Evolutionary conservation across 208 protist species (phyloP).

Genomic region (Acanthamoeba sp.): DNA sequence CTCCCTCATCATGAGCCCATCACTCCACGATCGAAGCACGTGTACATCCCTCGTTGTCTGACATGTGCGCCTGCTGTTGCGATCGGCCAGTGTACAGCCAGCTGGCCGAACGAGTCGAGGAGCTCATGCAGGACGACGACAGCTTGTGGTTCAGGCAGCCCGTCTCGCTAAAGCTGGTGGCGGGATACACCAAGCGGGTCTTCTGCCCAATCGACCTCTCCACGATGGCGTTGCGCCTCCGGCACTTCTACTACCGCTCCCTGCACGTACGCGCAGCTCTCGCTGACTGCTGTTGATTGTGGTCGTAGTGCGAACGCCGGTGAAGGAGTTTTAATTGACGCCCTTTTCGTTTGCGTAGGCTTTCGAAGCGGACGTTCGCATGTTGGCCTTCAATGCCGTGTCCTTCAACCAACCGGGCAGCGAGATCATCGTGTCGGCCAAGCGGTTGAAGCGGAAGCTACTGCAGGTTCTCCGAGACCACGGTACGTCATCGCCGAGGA

Average conservation of each 20-base stretch:
- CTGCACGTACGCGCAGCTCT: neutral
- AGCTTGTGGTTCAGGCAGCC: neutral
- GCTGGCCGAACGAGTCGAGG: conserved; percentile 5
- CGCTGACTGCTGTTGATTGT: neutral
- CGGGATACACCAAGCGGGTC: conserved; percentile 1
- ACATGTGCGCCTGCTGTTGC: too few relatives aligned
- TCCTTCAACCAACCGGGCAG: conserved; percentile 27
- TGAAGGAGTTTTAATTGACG: neutral
- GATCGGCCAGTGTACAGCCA: neutral
- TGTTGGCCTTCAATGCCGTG: neutral
- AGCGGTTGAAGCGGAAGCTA: neutral
- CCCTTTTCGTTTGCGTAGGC: neutral
- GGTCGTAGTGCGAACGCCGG: neutral
- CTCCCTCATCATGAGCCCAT: neutral
- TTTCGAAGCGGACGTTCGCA: conserved; percentile 21
- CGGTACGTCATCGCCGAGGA: neutral
- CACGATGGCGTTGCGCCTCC: conserved; percentile 18
- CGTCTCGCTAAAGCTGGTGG: neutral
- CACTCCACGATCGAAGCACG: too few relatives aligned
- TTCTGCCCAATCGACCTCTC: conserved; percentile 67
- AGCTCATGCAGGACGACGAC: neutral
- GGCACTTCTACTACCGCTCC: conserved; percentile 41
- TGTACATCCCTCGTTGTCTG: too few relatives aligned
- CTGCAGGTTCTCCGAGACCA: neutral
- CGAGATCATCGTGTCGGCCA: neutral